Evolutionary conservation across 2,329 filamentous ascomycete species (phyloP).

Genomic region (Diaporthe sp.): DNA sequence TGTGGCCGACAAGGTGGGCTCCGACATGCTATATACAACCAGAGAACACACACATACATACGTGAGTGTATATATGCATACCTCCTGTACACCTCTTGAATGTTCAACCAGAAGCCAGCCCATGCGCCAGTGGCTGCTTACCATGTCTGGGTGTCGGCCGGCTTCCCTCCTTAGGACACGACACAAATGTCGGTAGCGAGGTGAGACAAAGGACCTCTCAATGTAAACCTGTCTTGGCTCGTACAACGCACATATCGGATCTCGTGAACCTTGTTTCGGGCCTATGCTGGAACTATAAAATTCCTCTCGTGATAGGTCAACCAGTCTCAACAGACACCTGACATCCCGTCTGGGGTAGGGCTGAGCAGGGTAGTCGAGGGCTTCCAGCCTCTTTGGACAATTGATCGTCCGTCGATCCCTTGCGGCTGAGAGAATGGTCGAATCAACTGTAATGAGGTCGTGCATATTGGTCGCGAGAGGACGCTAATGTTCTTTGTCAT

Average conservation of each 20-base stretch:
- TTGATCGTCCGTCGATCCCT: constrained; percentile 5
- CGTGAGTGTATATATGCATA: background rate
- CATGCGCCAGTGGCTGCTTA: constrained; percentile 19
- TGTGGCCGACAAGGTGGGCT: background rate
- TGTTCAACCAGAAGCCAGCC: background rate
- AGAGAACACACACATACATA: background rate
- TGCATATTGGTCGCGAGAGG: background rate
- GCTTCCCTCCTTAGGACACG: background rate
- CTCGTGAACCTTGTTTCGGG: background rate
- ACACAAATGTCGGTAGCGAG: background rate
- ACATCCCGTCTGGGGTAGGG: background rate
- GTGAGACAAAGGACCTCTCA: constrained; percentile 2
- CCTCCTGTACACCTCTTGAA: background rate
- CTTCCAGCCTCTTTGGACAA: background rate
- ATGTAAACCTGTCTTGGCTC: constrained; percentile 25
- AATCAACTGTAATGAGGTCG: background rate
- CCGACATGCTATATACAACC: background rate
- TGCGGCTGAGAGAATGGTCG: background rate
- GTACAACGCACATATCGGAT: constrained; percentile 17
- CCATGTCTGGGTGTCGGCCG: constrained; percentile 6
- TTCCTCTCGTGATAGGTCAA: background rate
- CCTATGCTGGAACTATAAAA: background rate
- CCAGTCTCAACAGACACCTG: background rate
- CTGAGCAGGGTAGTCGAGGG: no score
- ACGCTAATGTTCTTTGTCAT: background rate